Evolutionary conservation across 768 basidiomycete genomes (phyloP).

Genomic region (Pisolithus tinctorius): DNA sequence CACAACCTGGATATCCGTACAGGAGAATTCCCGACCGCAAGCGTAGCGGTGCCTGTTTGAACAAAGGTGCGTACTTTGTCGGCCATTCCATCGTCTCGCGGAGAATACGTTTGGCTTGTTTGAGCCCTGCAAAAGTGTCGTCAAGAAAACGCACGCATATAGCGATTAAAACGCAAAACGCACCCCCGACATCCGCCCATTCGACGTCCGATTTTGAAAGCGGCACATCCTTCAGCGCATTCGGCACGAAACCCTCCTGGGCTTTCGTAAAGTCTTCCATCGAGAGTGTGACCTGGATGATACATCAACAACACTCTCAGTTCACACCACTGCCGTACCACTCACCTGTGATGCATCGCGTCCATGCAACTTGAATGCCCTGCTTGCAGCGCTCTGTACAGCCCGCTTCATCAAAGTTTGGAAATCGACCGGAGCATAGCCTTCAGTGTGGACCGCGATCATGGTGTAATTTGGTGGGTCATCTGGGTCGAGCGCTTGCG

Average conservation of each 20-base stretch:
- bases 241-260: slow-evolving; percentile 79
- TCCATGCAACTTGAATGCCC: slow-evolving; percentile 35
- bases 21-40: slow-evolving; percentile 87
- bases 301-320: neutral
- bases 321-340: neutral
- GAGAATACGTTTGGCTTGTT: slow-evolving; percentile 67
- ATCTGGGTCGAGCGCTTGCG: slow-evolving; percentile 19
- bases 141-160: neutral
- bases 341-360: slow-evolving; percentile 16
- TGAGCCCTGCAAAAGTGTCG: slow-evolving; percentile 47
- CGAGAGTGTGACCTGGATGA: slow-evolving; percentile 29
- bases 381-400: slow-evolving; percentile 72
- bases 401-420: slow-evolving; percentile 79
- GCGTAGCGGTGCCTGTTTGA: slow-evolving; percentile 85
- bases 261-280: slow-evolving; percentile 71
- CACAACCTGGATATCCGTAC: slow-evolving; percentile 96
- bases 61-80: slow-evolving; percentile 93
- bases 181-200: slow-evolving; percentile 95
- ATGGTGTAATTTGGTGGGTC: slow-evolving; percentile 65
- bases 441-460: slow-evolving; percentile 82
- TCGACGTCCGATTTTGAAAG: slow-evolving; percentile 78
- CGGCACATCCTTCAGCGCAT: slow-evolving; percentile 81
- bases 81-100: slow-evolving; percentile 98
- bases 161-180: neutral
- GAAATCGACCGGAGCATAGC: slow-evolving; percentile 84